Evolutionary conservation across 148 eudicot species (phyloP).

Genomic region (Fallopia convolvulus): DNA sequence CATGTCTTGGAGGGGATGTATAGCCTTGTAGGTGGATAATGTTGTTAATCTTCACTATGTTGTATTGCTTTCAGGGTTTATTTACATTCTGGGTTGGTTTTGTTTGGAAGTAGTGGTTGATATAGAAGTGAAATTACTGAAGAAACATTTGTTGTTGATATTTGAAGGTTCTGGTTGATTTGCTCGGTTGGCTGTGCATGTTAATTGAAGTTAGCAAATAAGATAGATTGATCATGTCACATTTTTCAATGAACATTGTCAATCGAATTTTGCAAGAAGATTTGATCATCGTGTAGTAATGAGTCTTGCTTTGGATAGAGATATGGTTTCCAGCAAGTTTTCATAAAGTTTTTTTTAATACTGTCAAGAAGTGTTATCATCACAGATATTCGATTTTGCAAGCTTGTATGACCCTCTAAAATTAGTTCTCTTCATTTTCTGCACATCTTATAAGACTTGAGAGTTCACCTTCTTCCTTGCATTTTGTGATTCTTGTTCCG

Average conservation of each 20-base stretch:
- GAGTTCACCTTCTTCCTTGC: neutral
- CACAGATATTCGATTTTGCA: neutral
- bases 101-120: neutral
- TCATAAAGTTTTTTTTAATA: neutral
- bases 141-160: neutral
- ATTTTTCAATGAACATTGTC: neutral
- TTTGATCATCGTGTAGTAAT: neutral
- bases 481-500: neutral
- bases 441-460: neutral
- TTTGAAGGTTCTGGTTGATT: neutral
- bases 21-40: too few species aligned
- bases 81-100: neutral
- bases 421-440: neutral
- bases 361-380: neutral
- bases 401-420: neutral
- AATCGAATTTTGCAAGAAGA: neutral
- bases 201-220: neutral
- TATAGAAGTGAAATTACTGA: neutral
- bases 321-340: neutral
- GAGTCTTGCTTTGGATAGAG: too few species aligned
- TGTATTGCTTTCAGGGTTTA: neutral
- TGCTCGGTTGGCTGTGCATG: neutral
- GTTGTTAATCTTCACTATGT: neutral
- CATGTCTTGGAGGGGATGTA: neutral
- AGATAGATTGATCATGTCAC: neutral